phyloP scores from a whole-genome alignment of 495 filamentous ascomycete genomes.

The Lasiosphaeris hirsuta region DNA sequence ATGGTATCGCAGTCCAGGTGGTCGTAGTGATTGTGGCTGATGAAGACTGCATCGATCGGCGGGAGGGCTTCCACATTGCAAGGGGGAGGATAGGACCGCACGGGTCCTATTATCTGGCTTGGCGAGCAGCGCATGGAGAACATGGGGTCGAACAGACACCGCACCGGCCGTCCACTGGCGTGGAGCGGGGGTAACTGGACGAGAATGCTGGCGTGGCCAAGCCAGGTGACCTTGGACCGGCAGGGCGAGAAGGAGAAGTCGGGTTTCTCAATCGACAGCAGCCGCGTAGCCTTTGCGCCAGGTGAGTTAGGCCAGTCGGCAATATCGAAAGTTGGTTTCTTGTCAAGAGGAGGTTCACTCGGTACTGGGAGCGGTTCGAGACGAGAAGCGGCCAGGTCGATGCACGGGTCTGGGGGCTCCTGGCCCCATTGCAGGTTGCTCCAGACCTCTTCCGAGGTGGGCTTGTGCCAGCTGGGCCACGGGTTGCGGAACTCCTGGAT shows the following conservation, averaged over 20 bases:
- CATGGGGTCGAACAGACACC: conserved; percentile 52
- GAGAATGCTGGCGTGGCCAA: conserved; percentile 52
- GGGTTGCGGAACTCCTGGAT: conserved; percentile 45
- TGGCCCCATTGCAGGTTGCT: conserved; percentile 25
- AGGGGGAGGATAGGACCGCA: conserved; percentile 49
- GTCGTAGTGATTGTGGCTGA: conserved; percentile 54
- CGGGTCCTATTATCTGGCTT: conserved; percentile 43
- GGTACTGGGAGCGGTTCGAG: conserved; percentile 1
- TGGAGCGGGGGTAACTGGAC: conserved; percentile 33
- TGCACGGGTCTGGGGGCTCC: conserved; percentile 16
- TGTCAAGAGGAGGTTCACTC: not conserved
- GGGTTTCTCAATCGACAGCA: conserved; percentile 21
- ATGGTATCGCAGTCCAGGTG: conserved; percentile 47
- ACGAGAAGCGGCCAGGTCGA: conserved; percentile 22
- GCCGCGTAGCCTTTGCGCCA: conserved; percentile 19
- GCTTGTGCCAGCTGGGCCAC: conserved; percentile 48
- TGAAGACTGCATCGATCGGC: conserved; percentile 46
- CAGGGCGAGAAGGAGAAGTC: conserved; percentile 22
- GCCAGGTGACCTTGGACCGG: conserved; percentile 44
- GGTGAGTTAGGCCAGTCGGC: conserved; percentile 17
- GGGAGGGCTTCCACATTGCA: conserved; percentile 47
- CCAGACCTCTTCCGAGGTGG: conserved; percentile 26
- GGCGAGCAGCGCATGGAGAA: conserved; percentile 51
- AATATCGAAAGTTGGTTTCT: conserved; percentile 15
- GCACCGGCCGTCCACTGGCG: conserved; percentile 15